These are phyloP conservation scores for Carallia pectinifolia DNA, from an alignment of 345 rosid genomes.

Conservation along the genomic window DNA sequence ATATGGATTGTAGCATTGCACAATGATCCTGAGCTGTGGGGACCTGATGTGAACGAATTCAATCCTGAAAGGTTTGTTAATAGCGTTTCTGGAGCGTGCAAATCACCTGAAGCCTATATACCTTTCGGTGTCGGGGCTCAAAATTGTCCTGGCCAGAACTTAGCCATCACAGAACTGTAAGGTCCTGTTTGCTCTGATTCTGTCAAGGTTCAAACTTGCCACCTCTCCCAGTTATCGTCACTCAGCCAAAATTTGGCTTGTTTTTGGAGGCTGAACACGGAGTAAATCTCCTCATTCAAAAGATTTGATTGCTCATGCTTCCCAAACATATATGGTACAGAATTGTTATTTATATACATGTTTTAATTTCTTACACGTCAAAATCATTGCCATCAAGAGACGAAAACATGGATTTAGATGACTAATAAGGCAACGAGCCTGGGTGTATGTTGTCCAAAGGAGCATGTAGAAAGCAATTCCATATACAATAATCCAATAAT, in stretches of 20 bases:
- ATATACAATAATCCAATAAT: too few relatives aligned
- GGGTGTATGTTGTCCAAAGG: too few relatives aligned
- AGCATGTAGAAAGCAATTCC: too few relatives aligned
- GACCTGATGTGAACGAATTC: conserved; percentile 14
- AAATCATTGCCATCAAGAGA: too few relatives aligned
- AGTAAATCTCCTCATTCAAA: conserved; percentile 34
- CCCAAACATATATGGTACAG: too few relatives aligned
- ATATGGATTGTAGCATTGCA: neutral
- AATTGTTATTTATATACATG: too few relatives aligned
- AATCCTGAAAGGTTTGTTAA: conserved; percentile 18
- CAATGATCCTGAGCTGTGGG: conserved; percentile 19
- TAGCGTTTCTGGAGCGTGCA: conserved; percentile 15
- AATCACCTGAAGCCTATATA: conserved; percentile 2
- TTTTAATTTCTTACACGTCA: too few relatives aligned
- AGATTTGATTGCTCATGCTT: conserved; percentile 3
- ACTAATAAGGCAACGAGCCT: too few relatives aligned
- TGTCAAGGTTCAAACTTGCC: conserved; percentile 37
- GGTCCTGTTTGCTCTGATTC: conserved; percentile 26
- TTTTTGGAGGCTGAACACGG: conserved; percentile 45
- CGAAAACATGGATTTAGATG: too few relatives aligned
- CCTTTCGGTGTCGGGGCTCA: conserved; percentile 29
- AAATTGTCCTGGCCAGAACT: conserved; percentile 47
- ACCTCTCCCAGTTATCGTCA: conserved; percentile 37
- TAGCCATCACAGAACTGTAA: conserved; percentile 50
- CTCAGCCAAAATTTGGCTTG: conserved; percentile 30